phyloP scores from a whole-genome alignment of 2,329 filamentous ascomycete genomes.

The Alternaria ethzedia region DNA sequence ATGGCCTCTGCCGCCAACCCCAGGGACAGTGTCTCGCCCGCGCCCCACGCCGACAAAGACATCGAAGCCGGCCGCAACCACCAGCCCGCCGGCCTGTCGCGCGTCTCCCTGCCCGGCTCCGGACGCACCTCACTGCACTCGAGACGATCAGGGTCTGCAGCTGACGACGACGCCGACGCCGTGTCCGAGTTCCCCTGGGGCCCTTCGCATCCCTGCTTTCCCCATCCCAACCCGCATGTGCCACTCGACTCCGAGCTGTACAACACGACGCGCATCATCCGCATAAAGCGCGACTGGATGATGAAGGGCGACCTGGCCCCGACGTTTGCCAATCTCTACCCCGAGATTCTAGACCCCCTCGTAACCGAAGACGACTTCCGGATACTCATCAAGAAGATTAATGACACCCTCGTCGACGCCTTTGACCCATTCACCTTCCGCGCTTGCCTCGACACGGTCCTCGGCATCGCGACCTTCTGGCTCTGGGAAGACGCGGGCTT shows the following conservation, averaged over 20 bases:
- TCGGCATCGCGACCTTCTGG: constrained; percentile 89
- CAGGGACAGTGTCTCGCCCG: constrained; percentile 15
- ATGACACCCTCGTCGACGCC: constrained; percentile 74
- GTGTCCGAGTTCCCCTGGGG: constrained; percentile 80
- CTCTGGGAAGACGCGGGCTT: constrained; percentile 90
- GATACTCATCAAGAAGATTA: constrained; percentile 79
- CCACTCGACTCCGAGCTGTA: constrained; percentile 77
- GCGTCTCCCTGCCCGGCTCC: constrained; percentile 38
- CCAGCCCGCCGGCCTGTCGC: constrained; percentile 10
- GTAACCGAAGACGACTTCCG: constrained; percentile 88
- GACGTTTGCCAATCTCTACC: constrained; percentile 93
- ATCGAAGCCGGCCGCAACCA: constrained; percentile 29
- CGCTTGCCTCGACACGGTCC: constrained; percentile 78
- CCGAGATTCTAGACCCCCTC: constrained; percentile 90
- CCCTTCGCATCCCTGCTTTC: constrained; percentile 90
- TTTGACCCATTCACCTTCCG: constrained; percentile 80
- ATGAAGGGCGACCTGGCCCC: constrained; percentile 87
- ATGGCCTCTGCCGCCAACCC: constrained; percentile 31
- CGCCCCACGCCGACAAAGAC: constrained; percentile 26
- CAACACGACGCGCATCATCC: constrained; percentile 82
- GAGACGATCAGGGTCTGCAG: constrained; percentile 18
- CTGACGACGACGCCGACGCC: constrained; percentile 47
- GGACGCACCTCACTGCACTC: constrained; percentile 38
- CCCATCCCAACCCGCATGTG: constrained; percentile 91
- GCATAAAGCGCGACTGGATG: constrained; percentile 91